Percentiles rank a stretch among this genome's conserved stretches.
phyloP scores from a whole-genome alignment of 495 filamentous ascomycete species.

The Penicillium samsonianum region DNA sequence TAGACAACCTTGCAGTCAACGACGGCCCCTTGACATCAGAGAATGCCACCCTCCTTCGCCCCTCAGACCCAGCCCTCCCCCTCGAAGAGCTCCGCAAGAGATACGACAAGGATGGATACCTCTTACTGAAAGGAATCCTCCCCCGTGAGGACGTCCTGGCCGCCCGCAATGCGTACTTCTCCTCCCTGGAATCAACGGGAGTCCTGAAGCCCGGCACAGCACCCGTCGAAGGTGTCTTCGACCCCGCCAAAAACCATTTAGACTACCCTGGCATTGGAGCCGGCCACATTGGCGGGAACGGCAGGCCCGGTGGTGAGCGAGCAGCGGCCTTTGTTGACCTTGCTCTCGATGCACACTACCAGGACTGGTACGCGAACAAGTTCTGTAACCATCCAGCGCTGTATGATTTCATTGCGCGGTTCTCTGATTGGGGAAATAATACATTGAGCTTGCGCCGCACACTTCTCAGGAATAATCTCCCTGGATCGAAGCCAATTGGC shows the following conservation, averaged over 20 bases:
- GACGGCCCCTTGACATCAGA: slow-evolving; percentile 55
- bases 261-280: slow-evolving; percentile 61
- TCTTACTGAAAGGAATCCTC: slow-evolving; percentile 60
- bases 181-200: slow-evolving; percentile 52
- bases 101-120: slow-evolving; percentile 58
- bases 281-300: slow-evolving; percentile 51
- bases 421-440: slow-evolving; percentile 56
- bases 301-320: slow-evolving; percentile 45
- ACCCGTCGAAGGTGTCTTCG: slow-evolving; percentile 54
- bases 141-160: slow-evolving; percentile 58
- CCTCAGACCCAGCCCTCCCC: slow-evolving; percentile 39
- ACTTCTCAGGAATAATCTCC: slow-evolving; percentile 60
- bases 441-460: slow-evolving; percentile 51
- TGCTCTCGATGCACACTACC: slow-evolving; percentile 56
- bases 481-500: slow-evolving; percentile 58
- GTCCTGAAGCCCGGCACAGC: slow-evolving; percentile 51
- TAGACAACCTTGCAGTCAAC: slow-evolving; percentile 45
- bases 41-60: slow-evolving; percentile 46
- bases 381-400: slow-evolving; percentile 58
- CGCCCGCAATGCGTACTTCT: slow-evolving; percentile 59
- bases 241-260: slow-evolving; percentile 45
- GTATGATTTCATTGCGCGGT: slow-evolving; percentile 51
- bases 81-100: slow-evolving; percentile 51
- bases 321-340: slow-evolving; percentile 54
- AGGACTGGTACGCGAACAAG: slow-evolving; percentile 58